Base-by-base conservation (phyloP, 768 basidiomycete species). In the Suillus cothurnatus region DNA sequence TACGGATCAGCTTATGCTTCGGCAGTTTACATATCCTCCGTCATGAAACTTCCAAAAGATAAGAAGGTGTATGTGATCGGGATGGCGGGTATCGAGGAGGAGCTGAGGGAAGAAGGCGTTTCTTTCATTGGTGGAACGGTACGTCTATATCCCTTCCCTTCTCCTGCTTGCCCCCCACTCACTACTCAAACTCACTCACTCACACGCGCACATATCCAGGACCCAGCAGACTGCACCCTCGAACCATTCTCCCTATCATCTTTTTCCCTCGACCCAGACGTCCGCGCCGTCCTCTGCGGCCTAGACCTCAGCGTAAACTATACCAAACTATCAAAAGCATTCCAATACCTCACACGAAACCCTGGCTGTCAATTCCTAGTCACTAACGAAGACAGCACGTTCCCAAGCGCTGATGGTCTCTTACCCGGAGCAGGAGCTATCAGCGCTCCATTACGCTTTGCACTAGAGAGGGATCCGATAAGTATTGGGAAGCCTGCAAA, bases 21-120 rank as follows among this genome's bases (percentile, higher is more conserved):
- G 15, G 91, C 90, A 0, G 88, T 91, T 41, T 93, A 98, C 77
- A 80, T 98, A 31, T 96, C 95, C 0, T 88, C 93, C 47, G 91
- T 98, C 15, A 82, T 96, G 70, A 91, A 94, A 64, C 83, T 99
- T 67, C 93, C 95, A 12, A 93, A 90, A 72, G 85, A 91, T 74
- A 94, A 98, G 81, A 94, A 92, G 76, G 96, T 95, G 17, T 99
- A 95, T 79, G 95, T 99, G 19, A 91, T 99, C 66, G 97, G 97
- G 14, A 91, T 93, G 87, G 76, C 81, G 38, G 97, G 97, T 0
- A 78, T 99, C 36, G 97, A 99, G 78, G 93, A 99, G 71, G 97
- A 99, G 77, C 81, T 99, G 66, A 83, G 80, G n/a, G 86, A 89
- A 47, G 96, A 98, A 72, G 97, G 95, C 21, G 84, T 98, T 64